These are phyloP conservation scores for Echium plantagineum DNA, from an alignment of 257 asterid species.

Conservation along the genomic window DNA sequence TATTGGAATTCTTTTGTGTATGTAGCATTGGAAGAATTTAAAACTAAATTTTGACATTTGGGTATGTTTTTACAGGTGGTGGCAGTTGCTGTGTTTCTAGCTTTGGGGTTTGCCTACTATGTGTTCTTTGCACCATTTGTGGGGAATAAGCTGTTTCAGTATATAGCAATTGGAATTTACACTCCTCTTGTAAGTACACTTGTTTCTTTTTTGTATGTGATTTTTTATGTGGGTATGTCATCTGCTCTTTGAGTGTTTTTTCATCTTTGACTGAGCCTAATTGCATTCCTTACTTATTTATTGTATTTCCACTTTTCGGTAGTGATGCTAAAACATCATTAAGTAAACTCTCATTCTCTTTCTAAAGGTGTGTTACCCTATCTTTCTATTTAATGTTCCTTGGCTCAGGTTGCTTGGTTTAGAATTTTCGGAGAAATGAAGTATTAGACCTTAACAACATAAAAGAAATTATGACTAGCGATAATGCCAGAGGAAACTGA, in stretches of 20 bases:
- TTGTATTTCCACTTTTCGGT: no score
- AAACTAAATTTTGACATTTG: conserved; percentile 4
- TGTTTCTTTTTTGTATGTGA: not conserved
- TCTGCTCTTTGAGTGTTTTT: conserved; percentile 31
- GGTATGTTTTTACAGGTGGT: conserved; percentile 54
- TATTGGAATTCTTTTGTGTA: no score
- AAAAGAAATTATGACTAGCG: no score
- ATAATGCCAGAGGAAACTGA: no score
- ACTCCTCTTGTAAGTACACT: conserved; percentile 86
- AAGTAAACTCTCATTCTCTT: no score
- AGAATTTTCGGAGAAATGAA: no score
- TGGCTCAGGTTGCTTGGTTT: no score
- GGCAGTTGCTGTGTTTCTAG: conserved; percentile 96
- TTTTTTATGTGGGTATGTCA: conserved; percentile 22
- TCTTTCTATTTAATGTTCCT: no score
- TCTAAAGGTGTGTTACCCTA: no score
- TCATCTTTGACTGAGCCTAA: conserved; percentile 23
- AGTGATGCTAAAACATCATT: no score
- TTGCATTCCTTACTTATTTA: not conserved
- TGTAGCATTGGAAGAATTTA: not conserved
- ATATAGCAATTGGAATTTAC: conserved; percentile 74
- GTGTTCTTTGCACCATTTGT: conserved; percentile 98
- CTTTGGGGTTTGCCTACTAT: conserved; percentile 96
- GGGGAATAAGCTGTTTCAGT: conserved; percentile 73
- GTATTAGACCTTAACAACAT: no score